Base-by-base conservation (phyloP, 352 stramenopile genomes). In the Phytophthora sp. region DNA sequence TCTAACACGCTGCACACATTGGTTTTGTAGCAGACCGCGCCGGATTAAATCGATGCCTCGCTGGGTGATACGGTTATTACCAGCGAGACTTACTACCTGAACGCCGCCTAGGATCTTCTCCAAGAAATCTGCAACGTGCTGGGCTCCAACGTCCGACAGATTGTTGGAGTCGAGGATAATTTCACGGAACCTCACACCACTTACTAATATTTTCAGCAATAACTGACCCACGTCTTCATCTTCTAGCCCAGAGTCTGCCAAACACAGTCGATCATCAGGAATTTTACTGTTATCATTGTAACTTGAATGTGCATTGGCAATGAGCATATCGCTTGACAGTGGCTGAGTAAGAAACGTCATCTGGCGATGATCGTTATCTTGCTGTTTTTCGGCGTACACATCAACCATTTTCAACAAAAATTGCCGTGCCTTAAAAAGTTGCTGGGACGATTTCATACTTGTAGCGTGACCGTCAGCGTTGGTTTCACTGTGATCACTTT, bases 261-360 rank as follows among this genome's bases (percentile, higher is more conserved):
- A 52, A 8, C 32, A 55, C 23, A 72, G 31, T 8, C 28, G 41
- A 39, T 72, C 57, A 12, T 55, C 56, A 32, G 15, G 10, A 23
- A 7, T 12, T 5, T 20, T 23, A 18, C 37, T 45, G 15, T n/a
- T 48, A n/a, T 54, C 24, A 9, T 27, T 31, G 1, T 57, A 38
- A 15, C 1, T 23, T 10, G 4, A 13, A 41, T 57, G 48, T 28
- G 39, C 10, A 18, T 77, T 60, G 7, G 24, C 50, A 42, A 81
- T 74, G 17, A 84, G 55, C 12, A 85, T 31, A 48, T 88, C 76
- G 35, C 76, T 86, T 18, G 63, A 39, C 1, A 51, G 18, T n/a
- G 63, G 41, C 44, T 89, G 74, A 2, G 77, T 89, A 5, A 87
- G 32, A 49, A 89, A 89, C 7, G 77, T 87, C 11, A 56, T 69